These are phyloP conservation scores for Colletotrichum musicola DNA, from an alignment of 2,329 filamentous ascomycete species.

Conservation along the genomic window DNA sequence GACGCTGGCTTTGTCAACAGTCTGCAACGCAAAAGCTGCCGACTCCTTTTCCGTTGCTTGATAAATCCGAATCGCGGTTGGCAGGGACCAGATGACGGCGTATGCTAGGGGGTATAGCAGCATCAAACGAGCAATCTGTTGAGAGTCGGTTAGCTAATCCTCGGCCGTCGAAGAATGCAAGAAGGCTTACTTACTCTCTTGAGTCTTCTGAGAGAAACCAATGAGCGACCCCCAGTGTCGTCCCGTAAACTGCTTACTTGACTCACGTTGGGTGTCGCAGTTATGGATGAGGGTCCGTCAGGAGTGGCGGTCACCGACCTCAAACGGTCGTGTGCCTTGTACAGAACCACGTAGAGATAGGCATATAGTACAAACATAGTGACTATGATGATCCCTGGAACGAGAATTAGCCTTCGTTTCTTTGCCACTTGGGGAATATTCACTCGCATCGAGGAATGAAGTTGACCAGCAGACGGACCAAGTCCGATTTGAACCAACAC, in stretches of 20 bases:
- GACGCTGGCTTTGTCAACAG: conserved; percentile 54
- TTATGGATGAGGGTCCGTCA: neutral
- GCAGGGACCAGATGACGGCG: conserved; percentile 56
- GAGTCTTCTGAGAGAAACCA: conserved; percentile 38
- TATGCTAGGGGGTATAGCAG: conserved; percentile 57
- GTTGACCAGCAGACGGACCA: conserved; percentile 53
- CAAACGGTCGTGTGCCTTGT: conserved; percentile 51
- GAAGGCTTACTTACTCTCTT: conserved; percentile 42
- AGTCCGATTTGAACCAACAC: conserved; percentile 58
- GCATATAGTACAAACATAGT: conserved; percentile 53
- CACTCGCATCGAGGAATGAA: conserved; percentile 53
- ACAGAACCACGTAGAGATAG: conserved; percentile 54
- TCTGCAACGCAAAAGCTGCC: conserved; percentile 52
- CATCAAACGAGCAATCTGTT: conserved; percentile 55
- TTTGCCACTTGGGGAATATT: neutral
- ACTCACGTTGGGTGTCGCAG: conserved; percentile 7
- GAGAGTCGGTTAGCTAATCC: neutral
- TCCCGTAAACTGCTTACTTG: conserved; percentile 6
- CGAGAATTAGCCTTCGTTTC: neutral
- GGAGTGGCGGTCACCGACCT: conserved; percentile 45
- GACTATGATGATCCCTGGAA: conserved; percentile 51
- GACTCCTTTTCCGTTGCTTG: conserved; percentile 49
- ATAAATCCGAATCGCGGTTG: conserved; percentile 55
- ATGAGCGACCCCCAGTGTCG: neutral
- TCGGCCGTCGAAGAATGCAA: neutral